Percentiles rank a stretch among this genome's conserved stretches.
phyloP scores from a whole-genome alignment of 2,329 filamentous ascomycete genomes.

The Xenoacremonium recifei region DNA sequence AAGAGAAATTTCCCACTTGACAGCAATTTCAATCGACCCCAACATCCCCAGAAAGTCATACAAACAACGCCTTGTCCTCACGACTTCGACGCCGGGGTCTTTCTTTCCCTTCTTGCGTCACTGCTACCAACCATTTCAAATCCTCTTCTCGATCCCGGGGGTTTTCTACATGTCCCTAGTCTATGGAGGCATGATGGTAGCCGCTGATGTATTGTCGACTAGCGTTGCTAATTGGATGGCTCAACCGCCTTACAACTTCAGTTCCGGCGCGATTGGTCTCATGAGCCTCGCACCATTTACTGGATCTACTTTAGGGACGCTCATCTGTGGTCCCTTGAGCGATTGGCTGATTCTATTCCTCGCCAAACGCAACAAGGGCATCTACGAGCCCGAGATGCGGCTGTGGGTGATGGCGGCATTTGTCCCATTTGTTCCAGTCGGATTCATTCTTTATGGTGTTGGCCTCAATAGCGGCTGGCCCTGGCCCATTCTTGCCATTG shows the following conservation, averaged over 20 bases:
- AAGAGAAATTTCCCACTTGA: too few relatives aligned
- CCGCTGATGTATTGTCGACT: too few relatives aligned
- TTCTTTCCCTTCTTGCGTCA: too few relatives aligned
- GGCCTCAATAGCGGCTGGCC: not conserved
- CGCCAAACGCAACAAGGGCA: not conserved
- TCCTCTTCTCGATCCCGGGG: too few relatives aligned
- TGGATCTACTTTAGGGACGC: not conserved
- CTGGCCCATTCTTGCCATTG: not conserved
- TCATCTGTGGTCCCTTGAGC: not conserved
- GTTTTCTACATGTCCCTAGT: too few relatives aligned
- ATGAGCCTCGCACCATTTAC: not conserved
- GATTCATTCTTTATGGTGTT: not conserved
- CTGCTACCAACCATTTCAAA: too few relatives aligned
- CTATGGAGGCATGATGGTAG: too few relatives aligned
- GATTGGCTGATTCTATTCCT: not conserved
- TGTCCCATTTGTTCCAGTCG: not conserved
- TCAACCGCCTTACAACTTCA: not conserved
- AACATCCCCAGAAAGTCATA: too few relatives aligned
- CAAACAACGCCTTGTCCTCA: too few relatives aligned
- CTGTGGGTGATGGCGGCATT: not conserved
- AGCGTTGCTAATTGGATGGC: too few relatives aligned
- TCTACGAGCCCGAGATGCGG: not conserved
- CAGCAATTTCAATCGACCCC: too few relatives aligned
- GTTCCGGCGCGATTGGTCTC: not conserved
- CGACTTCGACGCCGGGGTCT: too few relatives aligned